Conservation (phyloP, 129 eudicot species). For the Chrysanthemum makinoi region DNA sequence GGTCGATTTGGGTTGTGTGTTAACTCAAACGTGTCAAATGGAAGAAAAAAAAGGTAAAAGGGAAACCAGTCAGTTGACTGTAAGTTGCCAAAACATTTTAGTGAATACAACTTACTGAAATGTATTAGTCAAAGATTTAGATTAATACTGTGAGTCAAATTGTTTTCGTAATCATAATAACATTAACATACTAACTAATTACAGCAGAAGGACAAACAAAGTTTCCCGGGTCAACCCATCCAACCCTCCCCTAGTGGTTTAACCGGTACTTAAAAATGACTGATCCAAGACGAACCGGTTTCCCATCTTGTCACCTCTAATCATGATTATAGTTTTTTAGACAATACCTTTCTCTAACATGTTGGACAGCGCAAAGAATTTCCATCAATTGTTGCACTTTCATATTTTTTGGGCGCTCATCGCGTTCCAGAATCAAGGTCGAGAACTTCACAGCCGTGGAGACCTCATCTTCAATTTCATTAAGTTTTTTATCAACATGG, state of each 20-base stretch:
- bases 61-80: background rate
- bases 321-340: background rate
- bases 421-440: conserved; percentile 43
- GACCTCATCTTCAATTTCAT: conserved; percentile 59
- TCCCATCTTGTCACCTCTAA: background rate
- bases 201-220: background rate
- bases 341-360: conserved; percentile 62
- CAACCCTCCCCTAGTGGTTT: background rate
- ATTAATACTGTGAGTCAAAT: background rate
- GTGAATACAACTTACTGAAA: background rate
- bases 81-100: background rate
- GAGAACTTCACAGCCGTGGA: conserved; percentile 51
- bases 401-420: conserved; percentile 37
- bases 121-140: background rate
- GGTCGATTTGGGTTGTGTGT: background rate
- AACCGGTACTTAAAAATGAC: background rate
- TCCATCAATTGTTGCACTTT: conserved; percentile 56
- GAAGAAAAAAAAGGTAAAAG: background rate
- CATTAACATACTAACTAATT: background rate
- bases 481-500: conserved; percentile 54
- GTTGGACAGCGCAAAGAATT: conserved; percentile 57
- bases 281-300: background rate
- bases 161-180: background rate
- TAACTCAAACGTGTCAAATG: background rate
- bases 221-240: background rate